phyloP scores from a whole-genome alignment of 75 land plant genomes.

The Selaginella moellendorffii region DNA sequence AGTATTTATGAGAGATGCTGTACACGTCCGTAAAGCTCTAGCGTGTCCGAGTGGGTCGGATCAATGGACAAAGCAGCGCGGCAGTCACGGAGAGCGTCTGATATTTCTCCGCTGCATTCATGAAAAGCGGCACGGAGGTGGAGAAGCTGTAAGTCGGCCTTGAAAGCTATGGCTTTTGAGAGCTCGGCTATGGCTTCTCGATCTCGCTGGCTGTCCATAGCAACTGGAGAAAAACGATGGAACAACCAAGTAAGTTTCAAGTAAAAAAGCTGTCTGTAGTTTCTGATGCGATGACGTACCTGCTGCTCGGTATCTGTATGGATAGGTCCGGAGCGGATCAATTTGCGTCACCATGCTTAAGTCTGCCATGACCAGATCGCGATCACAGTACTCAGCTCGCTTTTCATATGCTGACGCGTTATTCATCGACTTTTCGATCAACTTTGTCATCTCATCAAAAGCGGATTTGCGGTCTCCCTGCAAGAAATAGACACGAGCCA shows the following conservation, averaged over 20 bases:
- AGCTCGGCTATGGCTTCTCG: neutral
- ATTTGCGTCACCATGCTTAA: constrained; percentile 73
- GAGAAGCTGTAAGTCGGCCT: neutral
- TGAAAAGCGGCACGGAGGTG: neutral
- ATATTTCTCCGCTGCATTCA: neutral
- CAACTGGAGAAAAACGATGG: too few species aligned
- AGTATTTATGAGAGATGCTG: too few species aligned
- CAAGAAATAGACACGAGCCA: constrained; percentile 81
- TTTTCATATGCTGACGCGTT: constrained; percentile 99
- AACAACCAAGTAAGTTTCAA: too few species aligned
- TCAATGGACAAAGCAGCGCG: neutral
- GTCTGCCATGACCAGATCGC: constrained; percentile 69
- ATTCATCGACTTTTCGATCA: constrained; percentile 81
- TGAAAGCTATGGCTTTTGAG: neutral
- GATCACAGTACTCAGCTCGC: constrained; percentile 91
- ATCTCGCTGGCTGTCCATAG: neutral
- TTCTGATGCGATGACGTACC: constrained; percentile 33
- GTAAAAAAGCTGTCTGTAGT: neutral
- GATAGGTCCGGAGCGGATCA: constrained; percentile 91
- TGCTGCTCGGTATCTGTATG: constrained; percentile 97
- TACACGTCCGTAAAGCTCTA: neutral
- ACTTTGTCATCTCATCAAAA: constrained; percentile 88
- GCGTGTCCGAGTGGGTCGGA: neutral
- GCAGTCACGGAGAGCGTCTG: constrained; percentile 1
- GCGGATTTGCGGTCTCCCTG: constrained; percentile 65